phyloP scores from a whole-genome alignment of 139 green algal genomes.

The Ettlia oleoabundans region DNA sequence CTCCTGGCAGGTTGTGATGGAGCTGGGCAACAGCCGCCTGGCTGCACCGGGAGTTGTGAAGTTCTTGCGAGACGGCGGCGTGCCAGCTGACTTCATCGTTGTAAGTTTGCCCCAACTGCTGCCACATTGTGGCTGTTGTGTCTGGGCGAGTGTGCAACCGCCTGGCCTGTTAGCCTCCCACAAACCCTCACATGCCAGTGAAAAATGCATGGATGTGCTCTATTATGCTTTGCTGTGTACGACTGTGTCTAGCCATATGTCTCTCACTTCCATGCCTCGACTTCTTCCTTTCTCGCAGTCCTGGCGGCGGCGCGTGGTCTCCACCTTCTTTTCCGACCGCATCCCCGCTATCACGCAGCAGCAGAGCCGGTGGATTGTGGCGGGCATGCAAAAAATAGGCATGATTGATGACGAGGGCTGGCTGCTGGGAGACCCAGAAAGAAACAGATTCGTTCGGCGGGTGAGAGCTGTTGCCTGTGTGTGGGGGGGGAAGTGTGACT shows the following conservation, averaged over 20 bases:
- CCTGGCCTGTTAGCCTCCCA: too few species aligned
- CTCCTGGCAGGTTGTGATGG: too few species aligned
- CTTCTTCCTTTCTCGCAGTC: not conserved
- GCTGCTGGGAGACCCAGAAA: conserved; percentile 3
- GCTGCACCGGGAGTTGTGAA: not conserved
- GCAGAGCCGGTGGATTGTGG: not conserved
- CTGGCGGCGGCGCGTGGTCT: not conserved
- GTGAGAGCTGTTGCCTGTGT: too few species aligned
- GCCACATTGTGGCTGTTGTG: too few species aligned
- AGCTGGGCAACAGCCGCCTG: conserved; percentile 2
- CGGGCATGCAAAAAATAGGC: not conserved
- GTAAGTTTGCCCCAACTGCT: too few species aligned
- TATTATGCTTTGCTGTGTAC: not conserved
- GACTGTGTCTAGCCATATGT: not conserved
- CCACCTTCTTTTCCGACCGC: conserved; percentile 19
- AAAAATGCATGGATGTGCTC: too few species aligned
- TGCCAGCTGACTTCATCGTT: not conserved
- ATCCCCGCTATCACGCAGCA: conserved; percentile 7
- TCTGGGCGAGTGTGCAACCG: too few species aligned
- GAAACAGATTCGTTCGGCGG: not conserved
- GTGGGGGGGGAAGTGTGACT: too few species aligned
- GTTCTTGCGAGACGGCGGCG: not conserved
- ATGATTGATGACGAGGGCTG: conserved; percentile 16
- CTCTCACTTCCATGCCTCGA: not conserved
- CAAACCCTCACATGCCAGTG: too few species aligned